Conservation (phyloP, 208 protist genomes). For the Crithidia bombi region DNA sequence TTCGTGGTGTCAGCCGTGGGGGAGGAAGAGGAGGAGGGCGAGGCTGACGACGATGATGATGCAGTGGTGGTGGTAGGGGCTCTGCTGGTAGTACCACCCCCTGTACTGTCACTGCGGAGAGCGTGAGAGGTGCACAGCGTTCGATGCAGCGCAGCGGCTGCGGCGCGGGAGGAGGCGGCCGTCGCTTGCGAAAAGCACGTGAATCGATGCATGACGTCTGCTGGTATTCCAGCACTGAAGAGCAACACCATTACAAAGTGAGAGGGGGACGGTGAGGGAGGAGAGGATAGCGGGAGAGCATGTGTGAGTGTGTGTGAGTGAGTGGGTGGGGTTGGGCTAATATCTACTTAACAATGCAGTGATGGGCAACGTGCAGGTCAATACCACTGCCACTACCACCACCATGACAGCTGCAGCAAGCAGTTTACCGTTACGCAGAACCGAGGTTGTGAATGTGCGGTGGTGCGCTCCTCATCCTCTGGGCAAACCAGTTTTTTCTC, state of each 20-base stretch:
- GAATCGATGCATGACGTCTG: not conserved
- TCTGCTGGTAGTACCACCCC: not conserved
- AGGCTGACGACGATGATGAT: not conserved
- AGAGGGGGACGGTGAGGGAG: not conserved
- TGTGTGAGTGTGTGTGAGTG: too few species aligned
- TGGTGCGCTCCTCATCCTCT: too few species aligned
- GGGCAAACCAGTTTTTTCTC: too few species aligned
- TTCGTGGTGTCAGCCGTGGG: not conserved
- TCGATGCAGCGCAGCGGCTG: not conserved
- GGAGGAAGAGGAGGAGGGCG: not conserved
- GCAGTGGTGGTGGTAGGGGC: not conserved
- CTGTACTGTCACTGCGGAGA: not conserved
- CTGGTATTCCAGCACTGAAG: not conserved
- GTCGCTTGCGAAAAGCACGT: not conserved
- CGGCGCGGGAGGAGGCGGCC: not conserved
- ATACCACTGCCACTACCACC: too few species aligned
- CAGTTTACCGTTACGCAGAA: too few species aligned
- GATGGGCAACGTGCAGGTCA: too few species aligned
- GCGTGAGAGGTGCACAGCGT: slow-evolving; percentile 3
- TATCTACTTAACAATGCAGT: too few species aligned
- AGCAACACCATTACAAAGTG: not conserved
- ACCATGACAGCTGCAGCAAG: too few species aligned
- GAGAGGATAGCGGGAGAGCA: too few species aligned
- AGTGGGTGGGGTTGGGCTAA: too few species aligned
- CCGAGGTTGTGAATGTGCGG: too few species aligned